phyloP scores from a whole-genome alignment of 495 filamentous ascomycete genomes.

The Penicillium salamii region DNA sequence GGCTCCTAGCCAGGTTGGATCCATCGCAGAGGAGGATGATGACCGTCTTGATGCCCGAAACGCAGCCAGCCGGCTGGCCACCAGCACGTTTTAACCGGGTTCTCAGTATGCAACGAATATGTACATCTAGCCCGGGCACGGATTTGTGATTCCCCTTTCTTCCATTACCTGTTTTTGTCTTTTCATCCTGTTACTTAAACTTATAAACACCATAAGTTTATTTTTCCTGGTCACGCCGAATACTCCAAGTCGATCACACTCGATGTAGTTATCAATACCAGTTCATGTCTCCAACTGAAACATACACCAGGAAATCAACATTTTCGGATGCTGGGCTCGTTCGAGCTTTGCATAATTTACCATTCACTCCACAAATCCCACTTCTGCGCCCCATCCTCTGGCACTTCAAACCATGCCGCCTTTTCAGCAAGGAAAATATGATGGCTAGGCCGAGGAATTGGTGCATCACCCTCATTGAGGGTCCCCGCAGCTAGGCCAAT shows the following conservation, averaged over 20 bases:
- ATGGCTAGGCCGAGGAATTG: slow-evolving; percentile 10
- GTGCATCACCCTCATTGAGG: slow-evolving; percentile 16
- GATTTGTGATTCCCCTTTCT: slow-evolving; percentile 29
- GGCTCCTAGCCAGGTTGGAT: slow-evolving; percentile 57
- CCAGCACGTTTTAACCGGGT: slow-evolving; percentile 74
- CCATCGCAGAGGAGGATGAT: slow-evolving; percentile 80
- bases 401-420: slow-evolving; percentile 26
- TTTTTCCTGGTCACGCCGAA: background rate
- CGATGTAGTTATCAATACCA: background rate
- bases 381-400: slow-evolving; percentile 22
- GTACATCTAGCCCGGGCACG: slow-evolving; percentile 30
- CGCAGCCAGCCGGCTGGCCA: slow-evolving; percentile 87
- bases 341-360: too few species aligned
- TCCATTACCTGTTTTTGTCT: slow-evolving; percentile 10
- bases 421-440: slow-evolving; percentile 32
- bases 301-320: too few species aligned
- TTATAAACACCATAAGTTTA: slow-evolving; percentile 1
- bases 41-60: slow-evolving; percentile 93
- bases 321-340: too few species aligned
- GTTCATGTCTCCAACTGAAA: too few species aligned
- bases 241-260: background rate
- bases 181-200: slow-evolving; percentile 5
- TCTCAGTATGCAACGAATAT: slow-evolving; percentile 14
- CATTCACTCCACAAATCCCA: slow-evolving; percentile 5
- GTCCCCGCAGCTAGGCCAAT: slow-evolving; percentile 27